These are phyloP conservation scores for Kodamaea lidongshanica DNA, from an alignment of 805 yeast species.

Conservation along the genomic window DNA sequence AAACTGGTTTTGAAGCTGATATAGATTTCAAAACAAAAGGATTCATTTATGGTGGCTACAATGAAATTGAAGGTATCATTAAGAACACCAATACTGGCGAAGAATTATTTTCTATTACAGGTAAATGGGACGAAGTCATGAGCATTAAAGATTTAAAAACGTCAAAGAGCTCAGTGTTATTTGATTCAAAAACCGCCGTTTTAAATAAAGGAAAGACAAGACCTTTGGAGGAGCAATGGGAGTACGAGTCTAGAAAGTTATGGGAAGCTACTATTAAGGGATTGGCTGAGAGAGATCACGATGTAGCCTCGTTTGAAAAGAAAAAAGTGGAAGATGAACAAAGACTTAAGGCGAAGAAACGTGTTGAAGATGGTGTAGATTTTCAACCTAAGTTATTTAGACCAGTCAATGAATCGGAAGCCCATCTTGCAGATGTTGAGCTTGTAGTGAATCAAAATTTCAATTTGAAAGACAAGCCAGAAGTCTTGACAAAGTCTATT, in stretches of 20 bases:
- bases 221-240: slow-evolving; percentile 73
- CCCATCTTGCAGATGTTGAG: slow-evolving; percentile 45
- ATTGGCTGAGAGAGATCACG: slow-evolving; percentile 72
- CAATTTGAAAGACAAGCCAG: slow-evolving; percentile 47
- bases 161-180: slow-evolving; percentile 38
- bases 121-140: slow-evolving; percentile 92
- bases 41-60: slow-evolving; percentile 85
- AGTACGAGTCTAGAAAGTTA: slow-evolving; percentile 69
- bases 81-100: slow-evolving; percentile 44
- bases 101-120: slow-evolving; percentile 59
- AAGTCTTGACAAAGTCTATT: slow-evolving; percentile 49
- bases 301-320: slow-evolving; percentile 81
- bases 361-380: slow-evolving; percentile 72
- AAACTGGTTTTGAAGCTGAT: slow-evolving; percentile 58
- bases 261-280: slow-evolving; percentile 85
- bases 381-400: slow-evolving; percentile 77
- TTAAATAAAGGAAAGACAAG: slow-evolving; percentile 65
- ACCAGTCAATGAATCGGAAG: slow-evolving; percentile 24
- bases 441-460: slow-evolving; percentile 54
- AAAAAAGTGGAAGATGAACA: slow-evolving; percentile 83
- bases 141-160: slow-evolving; percentile 49
- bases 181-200: slow-evolving; percentile 44
- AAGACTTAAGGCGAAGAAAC: slow-evolving; percentile 62
- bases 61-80: slow-evolving; percentile 74
- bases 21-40: slow-evolving; percentile 96